Conservation (phyloP, 768 basidiomycete genomes). For the Mycena rosella region DNA sequence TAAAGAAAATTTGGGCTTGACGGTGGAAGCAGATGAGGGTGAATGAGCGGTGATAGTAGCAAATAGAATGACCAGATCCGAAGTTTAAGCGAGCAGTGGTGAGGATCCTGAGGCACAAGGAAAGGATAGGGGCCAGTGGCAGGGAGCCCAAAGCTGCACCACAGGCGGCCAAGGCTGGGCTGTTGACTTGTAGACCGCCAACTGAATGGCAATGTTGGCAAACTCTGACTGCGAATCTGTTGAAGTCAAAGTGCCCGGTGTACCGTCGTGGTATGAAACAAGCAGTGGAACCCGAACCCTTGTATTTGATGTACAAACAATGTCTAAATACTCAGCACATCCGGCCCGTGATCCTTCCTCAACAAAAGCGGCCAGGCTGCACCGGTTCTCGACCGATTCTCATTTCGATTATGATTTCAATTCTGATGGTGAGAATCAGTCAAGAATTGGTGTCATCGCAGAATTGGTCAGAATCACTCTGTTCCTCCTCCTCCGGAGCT, state of each 20-base stretch:
- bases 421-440: too few species aligned
- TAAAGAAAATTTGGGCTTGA: constrained; percentile 4
- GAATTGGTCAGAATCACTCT: too few species aligned
- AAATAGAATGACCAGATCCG: constrained; percentile 1
- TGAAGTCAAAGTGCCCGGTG: neutral
- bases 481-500: too few species aligned
- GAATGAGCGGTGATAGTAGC: constrained; percentile 8
- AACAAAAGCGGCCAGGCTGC: too few species aligned
- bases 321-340: too few species aligned
- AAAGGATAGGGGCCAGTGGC: neutral
- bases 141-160: constrained; percentile 13
- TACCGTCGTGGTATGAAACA: neutral
- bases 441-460: too few species aligned
- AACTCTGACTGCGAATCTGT: constrained; percentile 7
- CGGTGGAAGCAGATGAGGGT: neutral
- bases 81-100: constrained; percentile 10
- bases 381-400: too few species aligned
- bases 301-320: too few species aligned
- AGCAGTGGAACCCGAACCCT: neutral
- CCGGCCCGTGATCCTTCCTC: constrained; percentile 5
- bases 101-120: constrained; percentile 3
- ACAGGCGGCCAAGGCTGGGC: constrained; percentile 1
- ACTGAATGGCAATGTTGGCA: constrained; percentile 9
- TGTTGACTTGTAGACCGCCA: constrained; percentile 5
- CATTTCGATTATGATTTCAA: too few species aligned